Evolutionary conservation across 83 land plant species (phyloP), one percentile per base, ranked within the genome.

Genomic region (Picea abies): DNA sequence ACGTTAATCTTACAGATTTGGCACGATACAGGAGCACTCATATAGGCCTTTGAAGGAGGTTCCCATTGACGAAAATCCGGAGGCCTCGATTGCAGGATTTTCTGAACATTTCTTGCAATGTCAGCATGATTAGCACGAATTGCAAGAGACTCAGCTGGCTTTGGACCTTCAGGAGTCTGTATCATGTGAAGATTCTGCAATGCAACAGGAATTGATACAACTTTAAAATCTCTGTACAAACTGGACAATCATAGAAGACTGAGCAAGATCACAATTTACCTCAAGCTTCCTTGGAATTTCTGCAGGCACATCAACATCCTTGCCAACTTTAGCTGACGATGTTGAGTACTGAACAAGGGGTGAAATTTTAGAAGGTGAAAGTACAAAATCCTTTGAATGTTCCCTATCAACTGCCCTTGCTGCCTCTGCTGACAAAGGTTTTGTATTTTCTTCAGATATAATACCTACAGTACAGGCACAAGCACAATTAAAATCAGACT

Each of bases 41-140:
- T 91, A 76, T 95, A 96, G 23, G 89, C 89, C 47, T 69, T 86
- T 66, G 95, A 88, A 75, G 90, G 90, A 68, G 89, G 91, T 66
- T 84, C 83, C 91, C 92, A 90, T 1, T 76, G 67, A 5, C 87
- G 86, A 61, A 72, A 83, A n/a, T 85, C 82, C 56, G 84, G 64
- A 81, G 80, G 79, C 65, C 73, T 83, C n/a, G 86, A 76, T 52
- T 90, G 92, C 79, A 92, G 77, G n/a, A 92, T 26, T 60, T 86
- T 86, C 72, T 88, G 90, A 71, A 92, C 83, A 60, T 81, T 76
- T 73, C 69, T 86, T 52, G 84, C 82, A 77, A 90, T 92, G 26
- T 92, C 92, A 88, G 44, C 37, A 84, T 87, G 88, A 52, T 63
- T 56, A 82, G 86, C 76, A 84, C 81, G 44, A 69, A 78, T 16